Conservation (phyloP, 371 early-diverging fungal genomes). For the Rhizopus stolonifer region DNA sequence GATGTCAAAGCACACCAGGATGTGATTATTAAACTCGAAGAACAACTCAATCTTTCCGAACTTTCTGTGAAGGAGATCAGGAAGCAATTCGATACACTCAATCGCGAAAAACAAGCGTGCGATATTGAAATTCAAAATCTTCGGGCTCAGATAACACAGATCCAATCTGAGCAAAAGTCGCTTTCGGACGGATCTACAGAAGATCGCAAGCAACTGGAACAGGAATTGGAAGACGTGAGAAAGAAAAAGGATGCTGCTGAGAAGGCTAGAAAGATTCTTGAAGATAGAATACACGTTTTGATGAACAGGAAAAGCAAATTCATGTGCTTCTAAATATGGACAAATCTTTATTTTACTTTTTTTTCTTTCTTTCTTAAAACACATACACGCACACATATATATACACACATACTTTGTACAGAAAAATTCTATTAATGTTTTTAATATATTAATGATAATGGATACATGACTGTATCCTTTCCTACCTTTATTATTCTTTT, state of each 20-base stretch:
- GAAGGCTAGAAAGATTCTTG: constrained; percentile 46
- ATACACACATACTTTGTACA: too few species aligned
- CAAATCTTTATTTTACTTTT: not conserved
- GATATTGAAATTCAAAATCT: constrained; percentile 41
- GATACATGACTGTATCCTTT: too few species aligned
- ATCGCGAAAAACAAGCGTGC: constrained; percentile 41
- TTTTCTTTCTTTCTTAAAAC: not conserved
- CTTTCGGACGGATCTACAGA: constrained; percentile 13
- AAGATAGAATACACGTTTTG: constrained; percentile 49
- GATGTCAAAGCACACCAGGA: constrained; percentile 45
- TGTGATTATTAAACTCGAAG: constrained; percentile 42
- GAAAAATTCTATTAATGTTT: too few species aligned
- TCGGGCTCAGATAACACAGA: constrained; percentile 37
- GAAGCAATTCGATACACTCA: constrained; percentile 40
- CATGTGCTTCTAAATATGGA: constrained; percentile 47
- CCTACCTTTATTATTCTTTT: too few species aligned
- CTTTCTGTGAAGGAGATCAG: constrained; percentile 37
- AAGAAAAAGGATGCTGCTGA: constrained; percentile 50
- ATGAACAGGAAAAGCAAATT: constrained; percentile 55
- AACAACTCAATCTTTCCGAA: constrained; percentile 42
- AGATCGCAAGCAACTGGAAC: constrained; percentile 29
- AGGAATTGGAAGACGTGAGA: constrained; percentile 34
- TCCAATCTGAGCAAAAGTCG: constrained; percentile 25
- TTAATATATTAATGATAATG: too few species aligned
- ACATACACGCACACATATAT: too few species aligned